phyloP scores from a whole-genome alignment of 2,329 filamentous ascomycete species.

The Scopulariopsis brevicaulis region DNA sequence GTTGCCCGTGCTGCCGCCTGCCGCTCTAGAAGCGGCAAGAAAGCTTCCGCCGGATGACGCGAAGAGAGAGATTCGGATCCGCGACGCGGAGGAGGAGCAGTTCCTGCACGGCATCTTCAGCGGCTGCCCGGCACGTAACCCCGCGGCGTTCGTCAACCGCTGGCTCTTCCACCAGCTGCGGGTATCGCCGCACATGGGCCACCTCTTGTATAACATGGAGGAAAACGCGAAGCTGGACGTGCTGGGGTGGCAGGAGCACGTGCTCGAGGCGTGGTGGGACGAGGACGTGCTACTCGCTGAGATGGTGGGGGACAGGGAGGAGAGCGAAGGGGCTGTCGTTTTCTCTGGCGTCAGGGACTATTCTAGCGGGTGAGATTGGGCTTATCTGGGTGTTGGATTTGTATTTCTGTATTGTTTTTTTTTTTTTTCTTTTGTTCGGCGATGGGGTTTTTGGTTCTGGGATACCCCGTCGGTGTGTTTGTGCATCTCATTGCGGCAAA shows the following conservation, averaged over 20 bases:
- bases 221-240: slow-evolving; percentile 10
- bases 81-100: slow-evolving; percentile 34
- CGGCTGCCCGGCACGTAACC: slow-evolving; percentile 22
- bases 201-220: slow-evolving; percentile 23
- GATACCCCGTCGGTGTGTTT: not conserved
- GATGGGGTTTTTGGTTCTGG: not conserved
- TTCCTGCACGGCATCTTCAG: slow-evolving; percentile 30
- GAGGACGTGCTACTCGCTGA: slow-evolving; percentile 16
- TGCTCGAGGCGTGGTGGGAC: slow-evolving; percentile 25
- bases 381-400: too few species aligned
- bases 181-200: slow-evolving; percentile 30
- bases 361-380: too few species aligned
- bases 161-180: slow-evolving; percentile 42
- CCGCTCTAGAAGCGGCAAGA: slow-evolving; percentile 25
- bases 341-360: too few species aligned
- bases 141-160: slow-evolving; percentile 32
- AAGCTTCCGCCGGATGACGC: slow-evolving; percentile 23
- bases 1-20: slow-evolving; percentile 26
- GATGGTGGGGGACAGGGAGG: not conserved
- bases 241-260: slow-evolving; percentile 28
- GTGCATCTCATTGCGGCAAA: not conserved
- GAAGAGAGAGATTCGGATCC: slow-evolving; percentile 19
- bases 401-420: not conserved
- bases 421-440: not conserved
- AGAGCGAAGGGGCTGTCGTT: too few species aligned